Conservation (phyloP, 768 basidiomycete species). For the Ramaria rubella region DNA sequence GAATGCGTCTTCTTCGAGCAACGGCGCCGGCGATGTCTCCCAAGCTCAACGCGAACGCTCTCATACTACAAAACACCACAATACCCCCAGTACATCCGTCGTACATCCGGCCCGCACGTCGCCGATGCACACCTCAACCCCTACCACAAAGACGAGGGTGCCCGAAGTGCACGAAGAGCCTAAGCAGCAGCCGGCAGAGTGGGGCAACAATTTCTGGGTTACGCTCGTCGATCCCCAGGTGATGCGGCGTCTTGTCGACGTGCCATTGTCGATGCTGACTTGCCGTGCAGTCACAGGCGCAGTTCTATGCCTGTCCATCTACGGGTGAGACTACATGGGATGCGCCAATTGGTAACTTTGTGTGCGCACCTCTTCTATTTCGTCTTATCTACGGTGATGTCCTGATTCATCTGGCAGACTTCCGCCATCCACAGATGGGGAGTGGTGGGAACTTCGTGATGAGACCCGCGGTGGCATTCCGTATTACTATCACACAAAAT, state of each 20-base stretch:
- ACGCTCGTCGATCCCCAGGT: slow-evolving; percentile 89
- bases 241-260: slow-evolving; percentile 13
- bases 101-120: background rate
- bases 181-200: slow-evolving; percentile 32
- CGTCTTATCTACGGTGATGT: slow-evolving; percentile 11
- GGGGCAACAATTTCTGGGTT: slow-evolving; percentile 94
- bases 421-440: slow-evolving; percentile 77
- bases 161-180: background rate
- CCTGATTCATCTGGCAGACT: slow-evolving; percentile 40
- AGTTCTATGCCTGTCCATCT: slow-evolving; percentile 90
- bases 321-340: slow-evolving; percentile 93
- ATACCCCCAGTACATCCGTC: background rate
- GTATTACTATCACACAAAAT: slow-evolving; percentile 93
- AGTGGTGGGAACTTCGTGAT: slow-evolving; percentile 95
- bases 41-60: too few relatives aligned
- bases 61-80: background rate
- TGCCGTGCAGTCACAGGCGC: slow-evolving; percentile 34
- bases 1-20: too few relatives aligned
- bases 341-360: slow-evolving; percentile 81
- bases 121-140: background rate
- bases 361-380: slow-evolving; percentile 42
- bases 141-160: background rate
- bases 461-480: slow-evolving; percentile 75
- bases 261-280: background rate
- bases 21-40: too few relatives aligned